Percentiles rank a stretch among this genome's conserved stretches.
Conservation (phyloP, 2,329 filamentous ascomycete species). For the Parastagonospora avenae region DNA sequence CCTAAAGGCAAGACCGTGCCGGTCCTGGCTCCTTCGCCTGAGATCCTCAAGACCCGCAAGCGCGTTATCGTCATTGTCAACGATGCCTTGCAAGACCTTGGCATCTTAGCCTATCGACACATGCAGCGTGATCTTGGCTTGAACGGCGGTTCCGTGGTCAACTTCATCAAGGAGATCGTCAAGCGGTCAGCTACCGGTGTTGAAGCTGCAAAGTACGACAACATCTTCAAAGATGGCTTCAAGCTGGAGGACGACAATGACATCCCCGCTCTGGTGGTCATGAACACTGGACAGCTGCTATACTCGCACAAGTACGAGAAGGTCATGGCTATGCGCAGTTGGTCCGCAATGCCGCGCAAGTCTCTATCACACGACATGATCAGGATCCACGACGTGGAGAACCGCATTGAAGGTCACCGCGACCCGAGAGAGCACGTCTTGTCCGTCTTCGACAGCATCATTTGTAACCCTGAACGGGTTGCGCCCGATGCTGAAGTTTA, state of each 20-base stretch:
- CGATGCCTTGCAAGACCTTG: constrained; percentile 78
- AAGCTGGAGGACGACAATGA: constrained; percentile 19
- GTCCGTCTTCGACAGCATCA: constrained; percentile 68
- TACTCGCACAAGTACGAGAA: constrained; percentile 72
- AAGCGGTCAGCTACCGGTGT: constrained; percentile 22
- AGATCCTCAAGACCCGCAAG: constrained; percentile 59
- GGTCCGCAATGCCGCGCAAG: constrained; percentile 64
- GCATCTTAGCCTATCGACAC: constrained; percentile 73
- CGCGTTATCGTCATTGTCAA: constrained; percentile 78
- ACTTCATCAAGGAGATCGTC: constrained; percentile 60
- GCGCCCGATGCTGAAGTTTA: constrained; percentile 63
- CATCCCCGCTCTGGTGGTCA: constrained; percentile 69
- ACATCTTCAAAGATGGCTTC: constrained; percentile 26
- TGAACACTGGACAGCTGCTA: constrained; percentile 77
- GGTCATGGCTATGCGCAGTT: constrained; percentile 64
- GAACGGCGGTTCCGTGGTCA: constrained; percentile 70
- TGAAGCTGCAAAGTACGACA: constrained; percentile 10
- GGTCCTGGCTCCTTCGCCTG: constrained; percentile 65
- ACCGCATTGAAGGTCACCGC: constrained; percentile 67
- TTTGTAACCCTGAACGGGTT: constrained; percentile 55
- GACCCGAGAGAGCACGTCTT: constrained; percentile 65
- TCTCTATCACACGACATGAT: constrained; percentile 63
- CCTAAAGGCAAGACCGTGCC: constrained; percentile 63
- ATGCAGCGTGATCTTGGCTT: constrained; percentile 69
- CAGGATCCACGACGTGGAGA: constrained; percentile 59